Evolutionary conservation across 1,139 yeast genomes (phyloP), one percentile per base, ranked within the genome.

Genomic region (Tardiomyces digboiensis): DNA sequence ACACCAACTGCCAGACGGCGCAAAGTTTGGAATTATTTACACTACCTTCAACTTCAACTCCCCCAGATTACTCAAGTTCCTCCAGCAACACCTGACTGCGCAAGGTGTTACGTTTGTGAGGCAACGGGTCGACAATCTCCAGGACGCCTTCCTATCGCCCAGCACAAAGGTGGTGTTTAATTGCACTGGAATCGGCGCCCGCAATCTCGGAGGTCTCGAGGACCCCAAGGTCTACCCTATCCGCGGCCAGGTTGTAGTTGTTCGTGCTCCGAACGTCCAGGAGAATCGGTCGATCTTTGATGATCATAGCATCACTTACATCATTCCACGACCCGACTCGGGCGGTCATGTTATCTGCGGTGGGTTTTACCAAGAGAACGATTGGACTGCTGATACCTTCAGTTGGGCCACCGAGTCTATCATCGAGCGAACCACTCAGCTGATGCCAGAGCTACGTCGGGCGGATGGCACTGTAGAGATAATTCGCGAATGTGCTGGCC

Each of bases 171-270:
- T 61, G 2, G 80, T 81, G 13, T 79, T 82, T 68, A 82, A 82
- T 55, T 81, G 88, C 60, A 68, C 84, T 0, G 91, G 89, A 14
- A 66, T 78, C 38, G 84, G 86, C 2, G 79, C 88, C 3, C 66
- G 66, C 40, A 53, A 60, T 1, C 61, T 82, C 3, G 75, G 76
- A 14, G 85, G 83, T 7, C 82, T 79, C 38, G 64, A 66, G 21
- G 88, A 82, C 52, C 50, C 60, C 19, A 60, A 65, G 0, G 72
- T 77, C 21, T 77, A 74, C 52, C 84, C 88, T 7, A 75, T 80
- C 1, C 66, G 88, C 46, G 88, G 87, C 2, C 88, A 81, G 56
- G 83, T 80, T 26, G 80, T 80, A 8, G 78, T 80, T 7, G 67
- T 78, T 20, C 70, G 68, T 46, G 80, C 83, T 6, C 64, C 64